These are phyloP conservation scores for Sergeia podlipaevii DNA, from an alignment of 208 protist genomes.

Conservation along the genomic window DNA sequence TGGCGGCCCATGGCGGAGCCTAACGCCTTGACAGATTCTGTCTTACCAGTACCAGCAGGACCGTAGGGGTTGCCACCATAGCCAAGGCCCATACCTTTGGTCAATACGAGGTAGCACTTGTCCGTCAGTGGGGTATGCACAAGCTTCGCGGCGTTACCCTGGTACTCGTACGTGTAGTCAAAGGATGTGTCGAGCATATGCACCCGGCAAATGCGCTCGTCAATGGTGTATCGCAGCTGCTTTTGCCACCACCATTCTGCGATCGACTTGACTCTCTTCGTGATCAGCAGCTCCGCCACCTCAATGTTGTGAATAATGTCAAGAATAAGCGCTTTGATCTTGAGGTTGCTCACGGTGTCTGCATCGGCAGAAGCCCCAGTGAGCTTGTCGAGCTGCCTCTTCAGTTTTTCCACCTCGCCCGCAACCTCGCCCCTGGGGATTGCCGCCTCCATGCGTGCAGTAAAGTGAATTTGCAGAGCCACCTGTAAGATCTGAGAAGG, in stretches of 20 bases:
- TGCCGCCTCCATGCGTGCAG: constrained; percentile 53
- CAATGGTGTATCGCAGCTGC: constrained; percentile 95
- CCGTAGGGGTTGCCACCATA: constrained; percentile 97
- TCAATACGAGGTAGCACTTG: constrained; percentile 96
- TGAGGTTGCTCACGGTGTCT: constrained; percentile 47
- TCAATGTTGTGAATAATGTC: constrained; percentile 96
- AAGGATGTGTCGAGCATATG: constrained; percentile 94
- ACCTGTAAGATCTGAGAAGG: constrained; percentile 91
- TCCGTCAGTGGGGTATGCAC: constrained; percentile 94
- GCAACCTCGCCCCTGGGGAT: constrained; percentile 34
- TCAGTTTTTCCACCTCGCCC: constrained; percentile 22
- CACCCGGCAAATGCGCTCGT: constrained; percentile 57
- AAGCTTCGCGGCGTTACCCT: constrained; percentile 92
- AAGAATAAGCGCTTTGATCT: constrained; percentile 94
- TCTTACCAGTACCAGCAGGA: constrained; percentile 97
- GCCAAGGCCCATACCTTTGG: constrained; percentile 95
- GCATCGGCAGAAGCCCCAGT: constrained; percentile 45
- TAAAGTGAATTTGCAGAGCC: constrained; percentile 84
- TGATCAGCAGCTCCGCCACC: constrained; percentile 84
- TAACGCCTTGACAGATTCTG: constrained; percentile 96
- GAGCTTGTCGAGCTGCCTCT: constrained; percentile 60
- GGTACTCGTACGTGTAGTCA: constrained; percentile 96
- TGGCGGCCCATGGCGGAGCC: constrained; percentile 91
- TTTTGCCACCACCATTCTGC: constrained; percentile 96
- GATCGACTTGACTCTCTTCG: constrained; percentile 31